phyloP scores from a whole-genome alignment of 2,329 filamentous ascomycete genomes.

The Stachybotrys chartarum region DNA sequence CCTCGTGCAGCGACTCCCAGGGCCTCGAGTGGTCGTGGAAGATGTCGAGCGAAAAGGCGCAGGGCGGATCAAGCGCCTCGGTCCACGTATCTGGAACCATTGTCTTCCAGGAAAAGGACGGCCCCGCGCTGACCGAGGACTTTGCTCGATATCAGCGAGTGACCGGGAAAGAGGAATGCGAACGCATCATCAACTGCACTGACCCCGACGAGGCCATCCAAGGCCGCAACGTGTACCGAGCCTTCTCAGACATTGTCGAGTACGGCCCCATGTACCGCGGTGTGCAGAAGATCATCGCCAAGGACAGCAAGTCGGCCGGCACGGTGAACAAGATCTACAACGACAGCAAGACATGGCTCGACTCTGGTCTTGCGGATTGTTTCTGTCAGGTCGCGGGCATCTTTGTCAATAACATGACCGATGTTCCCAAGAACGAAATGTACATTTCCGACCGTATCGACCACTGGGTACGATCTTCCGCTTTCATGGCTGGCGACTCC shows the following conservation, averaged over 20 bases:
- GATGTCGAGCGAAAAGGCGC: no score
- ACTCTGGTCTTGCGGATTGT: neutral
- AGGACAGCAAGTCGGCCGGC: neutral
- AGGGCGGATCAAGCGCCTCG: neutral
- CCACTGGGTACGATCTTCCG: neutral
- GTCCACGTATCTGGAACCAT: neutral
- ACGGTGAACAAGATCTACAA: neutral
- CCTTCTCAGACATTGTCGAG: neutral
- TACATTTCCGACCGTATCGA: neutral
- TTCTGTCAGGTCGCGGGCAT: constrained; percentile 1
- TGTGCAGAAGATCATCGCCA: neutral
- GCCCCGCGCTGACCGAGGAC: neutral
- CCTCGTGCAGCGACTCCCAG: no score
- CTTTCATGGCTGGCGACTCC: neutral
- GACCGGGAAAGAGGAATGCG: neutral
- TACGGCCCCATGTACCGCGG: neutral
- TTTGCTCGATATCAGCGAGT: neutral
- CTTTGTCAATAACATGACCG: constrained; percentile 1
- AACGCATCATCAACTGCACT: neutral
- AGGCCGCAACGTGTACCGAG: neutral
- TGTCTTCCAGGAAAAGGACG: neutral
- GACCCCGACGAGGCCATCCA: neutral
- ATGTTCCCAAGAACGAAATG: neutral
- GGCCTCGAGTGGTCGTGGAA: no score
- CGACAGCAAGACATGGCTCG: neutral